Evolutionary conservation across 306 rosid species (phyloP).

Genomic region (Gastrolobium villosum): DNA sequence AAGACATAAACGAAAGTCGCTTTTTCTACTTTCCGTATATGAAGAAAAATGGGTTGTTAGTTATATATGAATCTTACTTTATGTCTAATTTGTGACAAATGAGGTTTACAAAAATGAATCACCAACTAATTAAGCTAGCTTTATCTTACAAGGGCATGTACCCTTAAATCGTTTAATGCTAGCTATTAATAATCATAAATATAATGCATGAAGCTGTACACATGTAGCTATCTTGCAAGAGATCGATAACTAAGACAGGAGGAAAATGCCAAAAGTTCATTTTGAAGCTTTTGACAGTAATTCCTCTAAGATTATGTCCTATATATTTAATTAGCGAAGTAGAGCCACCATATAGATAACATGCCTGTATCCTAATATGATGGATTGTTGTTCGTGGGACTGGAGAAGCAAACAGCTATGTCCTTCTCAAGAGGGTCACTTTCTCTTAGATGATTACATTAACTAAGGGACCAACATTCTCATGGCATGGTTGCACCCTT

Average conservation of each 20-base stretch:
- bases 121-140: background rate
- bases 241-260: constrained; percentile 17
- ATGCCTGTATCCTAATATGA: constrained; percentile 45
- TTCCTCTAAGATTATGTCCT: constrained; percentile 24
- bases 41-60: constrained; percentile 27
- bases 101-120: constrained; percentile 3
- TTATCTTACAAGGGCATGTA: background rate
- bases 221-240: background rate
- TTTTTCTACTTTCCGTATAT: constrained; percentile 46
- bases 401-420: constrained; percentile 58
- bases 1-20: constrained; percentile 39
- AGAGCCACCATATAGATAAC: constrained; percentile 26
- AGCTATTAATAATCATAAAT: background rate
- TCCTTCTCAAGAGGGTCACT: constrained; percentile 74
- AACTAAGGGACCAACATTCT: constrained; percentile 76
- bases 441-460: constrained; percentile 58
- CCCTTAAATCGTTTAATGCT: constrained; percentile 3
- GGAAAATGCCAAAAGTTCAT: constrained; percentile 47
- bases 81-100: constrained; percentile 31
- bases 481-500: constrained; percentile 63
- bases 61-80: background rate
- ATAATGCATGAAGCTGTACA: background rate
- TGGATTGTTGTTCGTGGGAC: constrained; percentile 53
- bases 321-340: constrained; percentile 33
- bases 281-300: constrained; percentile 32